Conservation (phyloP, 2,329 filamentous ascomycete species). For the Corynespora cassiicola region DNA sequence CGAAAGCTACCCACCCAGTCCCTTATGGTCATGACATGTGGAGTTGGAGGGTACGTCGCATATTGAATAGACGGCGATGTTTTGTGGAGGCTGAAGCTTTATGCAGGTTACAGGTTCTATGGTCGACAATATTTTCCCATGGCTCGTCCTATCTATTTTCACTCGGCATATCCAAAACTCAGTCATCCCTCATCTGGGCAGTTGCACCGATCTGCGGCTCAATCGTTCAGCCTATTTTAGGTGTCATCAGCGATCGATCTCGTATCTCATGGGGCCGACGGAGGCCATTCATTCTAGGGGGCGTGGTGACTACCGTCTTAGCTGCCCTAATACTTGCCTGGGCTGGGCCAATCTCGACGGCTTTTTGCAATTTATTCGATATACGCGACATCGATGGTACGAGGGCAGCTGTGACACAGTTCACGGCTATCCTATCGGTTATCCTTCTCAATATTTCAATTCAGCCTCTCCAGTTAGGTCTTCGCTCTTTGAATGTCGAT, state of each 20-base stretch:
- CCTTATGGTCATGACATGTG: conserved; percentile 8
- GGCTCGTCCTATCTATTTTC: conserved; percentile 71
- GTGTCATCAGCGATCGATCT: conserved; percentile 81
- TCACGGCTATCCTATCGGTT: conserved; percentile 25
- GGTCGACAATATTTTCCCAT: conserved; percentile 21
- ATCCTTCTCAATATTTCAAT: conserved; percentile 37
- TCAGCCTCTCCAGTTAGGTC: conserved; percentile 39
- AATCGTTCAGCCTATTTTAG: conserved; percentile 82
- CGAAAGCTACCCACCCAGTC: conserved; percentile 1
- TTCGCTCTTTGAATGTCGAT: conserved; percentile 43
- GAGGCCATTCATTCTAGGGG: conserved; percentile 81
- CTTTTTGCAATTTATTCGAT: too few relatives aligned
- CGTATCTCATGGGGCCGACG: conserved; percentile 77
- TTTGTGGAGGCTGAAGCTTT: too few relatives aligned
- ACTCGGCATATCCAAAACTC: conserved; percentile 80
- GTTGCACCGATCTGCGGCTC: conserved; percentile 80
- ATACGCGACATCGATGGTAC: conserved; percentile 59
- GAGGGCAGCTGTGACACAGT: conserved; percentile 2
- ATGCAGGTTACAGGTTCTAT: conserved; percentile 17
- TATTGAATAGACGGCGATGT: too few relatives aligned
- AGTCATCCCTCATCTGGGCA: conserved; percentile 86
- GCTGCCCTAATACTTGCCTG: conserved; percentile 75
- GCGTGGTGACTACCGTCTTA: conserved; percentile 70
- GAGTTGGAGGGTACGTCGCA: conserved; percentile 10
- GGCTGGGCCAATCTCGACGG: conserved; percentile 55